phyloP scores from a whole-genome alignment of 345 rosid species.

The Brassica napus region DNA sequence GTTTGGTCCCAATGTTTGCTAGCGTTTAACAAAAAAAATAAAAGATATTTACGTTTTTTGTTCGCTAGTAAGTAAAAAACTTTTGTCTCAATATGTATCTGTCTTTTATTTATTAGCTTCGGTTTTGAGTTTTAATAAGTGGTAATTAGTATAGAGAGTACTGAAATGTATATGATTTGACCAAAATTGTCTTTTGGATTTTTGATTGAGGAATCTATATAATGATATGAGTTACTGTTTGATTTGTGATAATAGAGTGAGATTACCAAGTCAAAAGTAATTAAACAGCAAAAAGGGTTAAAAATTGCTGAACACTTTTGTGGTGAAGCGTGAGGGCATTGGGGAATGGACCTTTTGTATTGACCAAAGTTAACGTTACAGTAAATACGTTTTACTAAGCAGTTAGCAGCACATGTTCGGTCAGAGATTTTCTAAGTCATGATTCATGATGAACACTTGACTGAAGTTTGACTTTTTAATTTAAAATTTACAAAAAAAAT shows the following conservation, averaged over 20 bases:
- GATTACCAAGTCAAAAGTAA: conserved; percentile 33
- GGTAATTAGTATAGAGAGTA: conserved; percentile 30
- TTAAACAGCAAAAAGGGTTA: conserved; percentile 13
- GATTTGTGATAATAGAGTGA: conserved; percentile 21
- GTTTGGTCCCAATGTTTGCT: conserved; percentile 90
- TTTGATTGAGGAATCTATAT: conserved; percentile 20
- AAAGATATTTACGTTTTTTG: conserved; percentile 27
- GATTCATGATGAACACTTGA: conserved; percentile 2
- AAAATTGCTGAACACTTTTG: conserved; percentile 23
- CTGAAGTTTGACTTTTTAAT: neutral
- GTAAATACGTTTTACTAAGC: conserved; percentile 3
- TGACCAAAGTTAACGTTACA: conserved; percentile 30
- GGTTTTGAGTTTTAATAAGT: conserved; percentile 30
- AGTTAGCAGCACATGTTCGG: conserved; percentile 25
- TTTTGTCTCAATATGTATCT: conserved; percentile 25
- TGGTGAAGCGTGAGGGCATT: conserved; percentile 40
- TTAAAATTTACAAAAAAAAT: too few relatives aligned
- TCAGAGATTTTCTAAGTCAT: neutral
- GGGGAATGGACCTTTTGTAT: conserved; percentile 32
- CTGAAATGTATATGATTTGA: conserved; percentile 39
- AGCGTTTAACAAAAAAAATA: conserved; percentile 11
- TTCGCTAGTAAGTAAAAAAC: conserved; percentile 26
- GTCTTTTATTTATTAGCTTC: conserved; percentile 23
- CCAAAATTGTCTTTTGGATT: conserved; percentile 11
- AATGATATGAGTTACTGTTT: conserved; percentile 3